Evolutionary conservation across 345 rosid species (phyloP).

Genomic region (Rhodamnia rubescens): DNA sequence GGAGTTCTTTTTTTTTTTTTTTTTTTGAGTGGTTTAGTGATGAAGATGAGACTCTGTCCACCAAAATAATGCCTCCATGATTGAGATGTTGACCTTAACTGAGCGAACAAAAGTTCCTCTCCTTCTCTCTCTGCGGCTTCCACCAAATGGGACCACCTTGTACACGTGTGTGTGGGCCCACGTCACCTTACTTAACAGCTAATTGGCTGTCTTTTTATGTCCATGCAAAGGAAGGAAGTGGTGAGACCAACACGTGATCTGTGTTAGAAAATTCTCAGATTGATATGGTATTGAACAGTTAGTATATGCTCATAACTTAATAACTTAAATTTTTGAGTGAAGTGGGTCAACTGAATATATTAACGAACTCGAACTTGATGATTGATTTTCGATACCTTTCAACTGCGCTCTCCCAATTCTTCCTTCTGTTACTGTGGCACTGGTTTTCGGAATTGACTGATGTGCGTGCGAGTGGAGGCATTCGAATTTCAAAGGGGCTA

Average conservation of each 20-base stretch:
- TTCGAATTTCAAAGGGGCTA: background rate
- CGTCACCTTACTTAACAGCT: conserved; percentile 18
- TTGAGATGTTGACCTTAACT: conserved; percentile 49
- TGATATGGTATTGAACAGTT: too few relatives aligned
- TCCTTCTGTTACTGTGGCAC: background rate
- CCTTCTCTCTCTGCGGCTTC: conserved; percentile 4
- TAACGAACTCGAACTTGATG: too few relatives aligned
- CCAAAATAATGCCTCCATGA: conserved; percentile 48
- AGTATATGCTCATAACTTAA: too few relatives aligned
- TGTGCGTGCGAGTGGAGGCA: background rate
- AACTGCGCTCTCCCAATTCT: too few relatives aligned
- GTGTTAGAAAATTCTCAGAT: too few relatives aligned
- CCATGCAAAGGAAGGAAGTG: background rate
- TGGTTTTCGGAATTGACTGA: background rate
- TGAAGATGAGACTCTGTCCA: conserved; percentile 18
- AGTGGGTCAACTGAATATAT: too few relatives aligned
- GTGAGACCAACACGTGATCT: too few relatives aligned
- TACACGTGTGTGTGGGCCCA: conserved; percentile 48
- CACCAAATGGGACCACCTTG: background rate
- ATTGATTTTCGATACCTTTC: too few relatives aligned
- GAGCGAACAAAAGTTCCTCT: conserved; percentile 18
- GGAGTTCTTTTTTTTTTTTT: background rate
- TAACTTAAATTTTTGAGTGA: too few relatives aligned
- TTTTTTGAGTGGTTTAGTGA: background rate
- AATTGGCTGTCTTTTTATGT: conserved; percentile 2